phyloP scores from a whole-genome alignment of 306 rosid genomes.

The Ziziphus jujuba region DNA sequence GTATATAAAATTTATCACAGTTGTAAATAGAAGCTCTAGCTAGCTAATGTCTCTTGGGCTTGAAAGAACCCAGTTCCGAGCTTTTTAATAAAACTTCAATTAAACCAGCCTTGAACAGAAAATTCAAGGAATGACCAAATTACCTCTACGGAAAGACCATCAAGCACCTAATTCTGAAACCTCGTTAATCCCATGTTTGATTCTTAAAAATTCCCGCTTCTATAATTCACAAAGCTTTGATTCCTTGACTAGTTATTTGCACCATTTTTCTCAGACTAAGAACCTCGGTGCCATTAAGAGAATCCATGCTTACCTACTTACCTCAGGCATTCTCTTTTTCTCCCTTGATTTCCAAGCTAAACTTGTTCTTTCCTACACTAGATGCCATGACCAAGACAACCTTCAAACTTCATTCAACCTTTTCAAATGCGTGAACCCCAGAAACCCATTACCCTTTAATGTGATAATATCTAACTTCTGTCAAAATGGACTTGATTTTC shows the following conservation, averaged over 20 bases:
- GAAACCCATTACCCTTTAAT: conserved; percentile 50
- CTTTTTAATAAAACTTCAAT: background rate
- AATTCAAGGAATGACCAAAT: too few species aligned
- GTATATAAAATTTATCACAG: too few species aligned
- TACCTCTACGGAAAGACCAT: too few species aligned
- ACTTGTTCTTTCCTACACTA: conserved; percentile 44
- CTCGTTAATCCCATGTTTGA: too few species aligned
- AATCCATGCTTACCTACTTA: conserved; percentile 58
- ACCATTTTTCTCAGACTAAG: conserved; percentile 30
- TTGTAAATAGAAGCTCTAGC: too few species aligned
- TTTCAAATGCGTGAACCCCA: conserved; percentile 57
- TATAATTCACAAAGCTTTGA: conserved; percentile 4
- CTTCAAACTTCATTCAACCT: conserved; percentile 29
- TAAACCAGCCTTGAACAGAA: background rate
- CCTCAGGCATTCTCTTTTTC: conserved; percentile 40
- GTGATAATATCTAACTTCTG: conserved; percentile 43
- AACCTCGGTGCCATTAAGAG: conserved; percentile 45
- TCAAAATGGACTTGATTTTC: conserved; percentile 46
- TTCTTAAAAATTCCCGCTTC: background rate
- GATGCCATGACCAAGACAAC: conserved; percentile 26
- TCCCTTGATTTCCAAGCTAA: conserved; percentile 42
- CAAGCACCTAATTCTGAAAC: too few species aligned
- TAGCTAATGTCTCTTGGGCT: too few species aligned
- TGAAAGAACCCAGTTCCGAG: too few species aligned
- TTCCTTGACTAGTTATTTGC: conserved; percentile 37